Evolutionary conservation across 2,329 filamentous ascomycete species (phyloP).

Genomic region (Calonectria pauciramosa): DNA sequence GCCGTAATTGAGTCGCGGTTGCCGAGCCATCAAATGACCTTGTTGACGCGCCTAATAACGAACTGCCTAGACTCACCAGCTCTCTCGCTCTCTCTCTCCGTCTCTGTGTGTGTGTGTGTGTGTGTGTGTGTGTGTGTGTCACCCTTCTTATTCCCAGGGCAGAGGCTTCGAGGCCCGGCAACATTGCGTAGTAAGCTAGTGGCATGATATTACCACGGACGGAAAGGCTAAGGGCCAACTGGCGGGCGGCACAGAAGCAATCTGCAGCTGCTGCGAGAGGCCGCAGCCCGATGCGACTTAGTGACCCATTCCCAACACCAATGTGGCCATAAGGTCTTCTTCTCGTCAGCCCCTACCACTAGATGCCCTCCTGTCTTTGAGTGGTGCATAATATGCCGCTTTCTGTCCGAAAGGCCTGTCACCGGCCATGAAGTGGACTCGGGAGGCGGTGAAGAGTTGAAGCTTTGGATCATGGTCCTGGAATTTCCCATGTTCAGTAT

Average conservation of each 20-base stretch:
- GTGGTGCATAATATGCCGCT: slow-evolving; percentile 41
- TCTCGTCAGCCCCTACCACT: slow-evolving; percentile 40
- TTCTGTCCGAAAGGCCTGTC: slow-evolving; percentile 32
- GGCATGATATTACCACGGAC: slow-evolving; percentile 39
- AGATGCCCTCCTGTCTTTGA: slow-evolving; percentile 30
- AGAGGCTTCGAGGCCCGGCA: slow-evolving; percentile 10
- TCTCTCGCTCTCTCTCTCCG: too few relatives aligned
- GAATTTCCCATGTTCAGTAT: slow-evolving; percentile 40
- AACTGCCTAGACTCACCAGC: not conserved
- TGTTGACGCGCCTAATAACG: slow-evolving; percentile 28
- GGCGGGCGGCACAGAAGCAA: slow-evolving; percentile 33
- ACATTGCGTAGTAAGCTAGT: slow-evolving; percentile 28
- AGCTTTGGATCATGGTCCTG: slow-evolving; percentile 36
- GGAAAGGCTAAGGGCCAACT: slow-evolving; percentile 31
- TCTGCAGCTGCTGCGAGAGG: slow-evolving; percentile 43
- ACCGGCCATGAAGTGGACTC: slow-evolving; percentile 37
- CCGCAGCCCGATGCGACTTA: slow-evolving; percentile 44
- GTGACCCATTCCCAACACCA: slow-evolving; percentile 43
- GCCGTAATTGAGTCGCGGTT: slow-evolving; percentile 17
- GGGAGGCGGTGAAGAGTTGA: slow-evolving; percentile 45
- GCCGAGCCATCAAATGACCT: slow-evolving; percentile 28
- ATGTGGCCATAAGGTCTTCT: slow-evolving; percentile 41
- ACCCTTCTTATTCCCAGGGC: slow-evolving; percentile 5
- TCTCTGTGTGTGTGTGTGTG: too few relatives aligned
- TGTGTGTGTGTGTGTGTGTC: too few relatives aligned